Evolutionary conservation across 345 rosid species (phyloP).

Genomic region (Corchorus olitorius): DNA sequence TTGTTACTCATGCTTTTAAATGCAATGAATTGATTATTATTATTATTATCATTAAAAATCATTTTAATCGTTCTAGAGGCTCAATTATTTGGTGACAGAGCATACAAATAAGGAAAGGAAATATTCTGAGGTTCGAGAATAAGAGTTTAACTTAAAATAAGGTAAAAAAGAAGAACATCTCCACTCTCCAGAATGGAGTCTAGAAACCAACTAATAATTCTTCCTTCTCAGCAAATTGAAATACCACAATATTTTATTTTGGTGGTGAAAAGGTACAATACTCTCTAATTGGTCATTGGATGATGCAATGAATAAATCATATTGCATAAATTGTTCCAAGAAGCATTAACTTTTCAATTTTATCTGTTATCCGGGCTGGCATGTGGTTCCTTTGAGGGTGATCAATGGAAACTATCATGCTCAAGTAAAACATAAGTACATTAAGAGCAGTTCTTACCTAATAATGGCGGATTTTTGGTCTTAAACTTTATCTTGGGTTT

Average conservation of each 20-base stretch:
- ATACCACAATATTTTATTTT: too few relatives aligned
- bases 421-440: not conserved
- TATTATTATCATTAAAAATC: not conserved
- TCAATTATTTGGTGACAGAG: not conserved
- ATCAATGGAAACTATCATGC: not conserved
- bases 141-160: not conserved
- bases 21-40: not conserved
- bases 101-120: not conserved
- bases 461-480: conserved; percentile 22
- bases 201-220: not conserved
- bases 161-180: too few relatives aligned
- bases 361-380: not conserved
- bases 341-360: not conserved
- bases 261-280: not conserved
- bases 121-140: not conserved
- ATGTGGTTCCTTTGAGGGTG: not conserved
- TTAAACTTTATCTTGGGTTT: conserved; percentile 28
- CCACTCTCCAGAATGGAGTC: not conserved
- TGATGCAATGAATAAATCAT: not conserved
- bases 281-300: not conserved
- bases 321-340: not conserved
- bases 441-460: conserved; percentile 12
- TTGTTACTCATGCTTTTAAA: not conserved
- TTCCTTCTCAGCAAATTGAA: not conserved
- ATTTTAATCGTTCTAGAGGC: not conserved